Base-by-base conservation (phyloP, 2,329 filamentous ascomycete species). In the Moelleriella libera region DNA sequence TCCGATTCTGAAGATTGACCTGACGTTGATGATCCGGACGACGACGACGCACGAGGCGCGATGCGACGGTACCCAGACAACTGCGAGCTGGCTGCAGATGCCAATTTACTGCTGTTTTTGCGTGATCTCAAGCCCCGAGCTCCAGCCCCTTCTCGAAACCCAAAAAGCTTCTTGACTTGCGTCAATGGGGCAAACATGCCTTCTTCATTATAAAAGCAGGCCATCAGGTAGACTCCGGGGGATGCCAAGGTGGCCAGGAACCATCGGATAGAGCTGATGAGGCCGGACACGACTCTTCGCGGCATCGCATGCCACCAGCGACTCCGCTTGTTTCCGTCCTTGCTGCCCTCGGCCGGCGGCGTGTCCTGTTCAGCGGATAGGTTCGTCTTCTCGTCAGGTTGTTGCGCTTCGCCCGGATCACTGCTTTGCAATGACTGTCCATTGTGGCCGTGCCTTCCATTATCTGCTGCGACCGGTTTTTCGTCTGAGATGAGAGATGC, bases 191-290 rank as follows among this genome's bases (percentile, higher is more conserved):
- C 83, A 62, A 94, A 94, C 45, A 72, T 72, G 45, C 88, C 88
- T 49, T 85, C 69, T 43, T 88, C 81, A 58, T 94, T 82, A 67
- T 85, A 90, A 57, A 97, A 83, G 60, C 78, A 88, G 53, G 85
- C 83, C 50, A 89, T 78, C 48, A 95, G 66, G 65, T 90, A 96
- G 45, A 88, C 76, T 14, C 83, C 85, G 1, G 90, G 90, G 28
- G 84, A 81, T 30, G 84, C 77, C 50, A 97, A 68, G 11, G 86
- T 85, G 45, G 84, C 83, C 48, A 95, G 66, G 44, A 96, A 72
- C 68, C 86, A 85, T 54, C 82, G 80, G 55, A 94, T 72, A 5
- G 86, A 85, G 55, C 83, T 80, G 51, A 90, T 74, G 49, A 96
- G 69, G 50, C 80, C 79, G 49, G 77, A 76, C 41, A 81, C 81